These are phyloP conservation scores for Solanum acaule DNA, from an alignment of 257 asterid species.

Conservation along the genomic window DNA sequence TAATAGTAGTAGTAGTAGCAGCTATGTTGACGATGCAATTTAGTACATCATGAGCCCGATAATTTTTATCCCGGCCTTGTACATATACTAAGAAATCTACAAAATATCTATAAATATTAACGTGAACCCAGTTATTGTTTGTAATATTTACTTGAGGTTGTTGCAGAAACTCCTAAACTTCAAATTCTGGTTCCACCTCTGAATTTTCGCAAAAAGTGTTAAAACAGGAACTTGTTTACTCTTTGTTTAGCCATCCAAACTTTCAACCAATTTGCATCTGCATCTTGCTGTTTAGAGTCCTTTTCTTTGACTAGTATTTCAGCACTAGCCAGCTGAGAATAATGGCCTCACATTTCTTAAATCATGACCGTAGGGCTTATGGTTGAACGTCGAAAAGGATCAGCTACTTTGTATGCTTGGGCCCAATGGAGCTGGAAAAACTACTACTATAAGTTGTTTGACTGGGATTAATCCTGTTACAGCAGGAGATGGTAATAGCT, in stretches of 20 bases:
- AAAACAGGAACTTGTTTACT: background rate
- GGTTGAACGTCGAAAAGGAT: constrained; percentile 86
- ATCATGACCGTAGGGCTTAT: constrained; percentile 55
- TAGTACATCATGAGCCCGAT: background rate
- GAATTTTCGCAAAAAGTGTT: background rate
- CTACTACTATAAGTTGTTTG: constrained; percentile 80
- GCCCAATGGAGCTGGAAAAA: constrained; percentile 96
- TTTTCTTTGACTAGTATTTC: background rate
- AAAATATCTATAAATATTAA: background rate
- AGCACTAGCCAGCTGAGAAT: background rate
- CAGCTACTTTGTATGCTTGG: constrained; percentile 95
- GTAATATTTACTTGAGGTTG: background rate
- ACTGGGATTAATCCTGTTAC: constrained; percentile 89
- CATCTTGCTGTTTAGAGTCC: background rate
- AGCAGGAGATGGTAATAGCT: constrained; percentile 77
- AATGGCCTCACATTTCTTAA: background rate
- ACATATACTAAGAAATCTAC: background rate
- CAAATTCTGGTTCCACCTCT: background rate
- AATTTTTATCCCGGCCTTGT: background rate
- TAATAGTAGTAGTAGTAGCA: background rate
- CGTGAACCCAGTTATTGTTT: background rate
- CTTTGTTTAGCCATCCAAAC: background rate
- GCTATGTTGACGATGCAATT: background rate
- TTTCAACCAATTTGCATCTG: background rate
- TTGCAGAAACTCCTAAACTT: background rate